Base-by-base conservation (phyloP, 768 basidiomycete genomes). In the Coprinopsis sp. region DNA sequence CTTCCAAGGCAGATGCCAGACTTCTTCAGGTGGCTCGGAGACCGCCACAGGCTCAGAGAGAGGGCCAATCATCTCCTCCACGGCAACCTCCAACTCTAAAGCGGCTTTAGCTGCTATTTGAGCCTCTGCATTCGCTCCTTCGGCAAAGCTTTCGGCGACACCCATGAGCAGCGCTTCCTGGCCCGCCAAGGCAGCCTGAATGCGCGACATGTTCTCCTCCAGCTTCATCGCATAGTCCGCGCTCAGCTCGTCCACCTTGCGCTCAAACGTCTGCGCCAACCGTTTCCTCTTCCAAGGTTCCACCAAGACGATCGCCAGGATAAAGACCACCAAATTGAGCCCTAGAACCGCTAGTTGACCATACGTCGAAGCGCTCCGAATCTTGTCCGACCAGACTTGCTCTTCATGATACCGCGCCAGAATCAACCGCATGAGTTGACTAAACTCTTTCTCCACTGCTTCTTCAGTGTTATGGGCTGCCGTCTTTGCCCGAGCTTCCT, bases 311-410 rank as follows among this genome's bases (percentile, higher is more conserved):
- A 97, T 91, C 7, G 96, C 95, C 51, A 87, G 67, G 47, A 98
- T 65, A 63, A 99, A 99, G 38, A 99, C 87, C 44, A 88, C 51
- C 67, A 98, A 65, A 66, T 99, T 99, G 51, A 95, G 78, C 11
- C 81, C 84, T 19, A 97, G 75, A 44, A 82, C 94, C 4, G 82
- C 84, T 49, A 97, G 70, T 31, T 85, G 87, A 3, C 92, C 94
- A 62, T 97, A 97, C 4, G 96, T 97, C 51, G 90, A 92, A 22
- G 87, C 86, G 55, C 89, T 91, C 28, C 96, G 82, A 50, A 99
- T 96, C 68, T 99, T 99, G 72, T 99, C 95, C 44, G 90, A 92
- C 96, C 96, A 99, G 2, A 97, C 82, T 63, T 99, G 96, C 62
- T 99, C 96, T 67, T 97, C 95, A 68, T 98, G 95, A 64, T 98